Percentiles rank a stretch among this genome's conserved stretches.
Evolutionary conservation across 495 filamentous ascomycete genomes (phyloP).

Genomic region (Penicillium argentinense): DNA sequence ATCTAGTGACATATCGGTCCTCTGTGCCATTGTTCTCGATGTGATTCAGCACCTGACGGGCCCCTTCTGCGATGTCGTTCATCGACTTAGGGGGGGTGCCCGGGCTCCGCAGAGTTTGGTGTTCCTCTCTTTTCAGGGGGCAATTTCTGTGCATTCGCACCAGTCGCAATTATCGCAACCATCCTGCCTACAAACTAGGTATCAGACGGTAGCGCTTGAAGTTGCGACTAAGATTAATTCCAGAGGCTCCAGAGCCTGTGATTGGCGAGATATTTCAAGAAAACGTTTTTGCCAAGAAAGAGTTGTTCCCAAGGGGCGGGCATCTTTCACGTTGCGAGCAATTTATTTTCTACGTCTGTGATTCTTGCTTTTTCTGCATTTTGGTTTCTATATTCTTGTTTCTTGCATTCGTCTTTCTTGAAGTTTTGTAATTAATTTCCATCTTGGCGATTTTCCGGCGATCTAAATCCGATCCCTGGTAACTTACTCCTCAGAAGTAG

Average conservation of each 20-base stretch:
- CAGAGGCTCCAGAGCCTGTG: conserved; percentile 3
- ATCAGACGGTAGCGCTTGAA: conserved; percentile 14
- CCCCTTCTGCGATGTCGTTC: conserved; percentile 12
- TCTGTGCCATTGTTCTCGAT: conserved; percentile 16
- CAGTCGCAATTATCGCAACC: conserved; percentile 10
- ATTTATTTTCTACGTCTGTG: no score
- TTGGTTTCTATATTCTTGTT: no score
- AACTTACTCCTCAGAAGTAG: no score
- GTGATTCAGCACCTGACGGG: conserved; percentile 8
- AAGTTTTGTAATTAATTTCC: no score
- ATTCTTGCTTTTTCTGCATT: no score
- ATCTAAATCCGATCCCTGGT: no score
- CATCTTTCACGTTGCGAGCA: no score
- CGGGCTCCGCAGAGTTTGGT: conserved; percentile 7
- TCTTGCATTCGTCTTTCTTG: no score
- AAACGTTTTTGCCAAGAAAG: no score
- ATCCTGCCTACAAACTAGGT: conserved; percentile 2
- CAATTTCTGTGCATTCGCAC: conserved; percentile 14
- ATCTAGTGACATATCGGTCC: conserved; percentile 16
- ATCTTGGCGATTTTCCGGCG: no score
- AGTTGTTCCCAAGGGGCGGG: no score
- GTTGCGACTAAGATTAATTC: conserved; percentile 15
- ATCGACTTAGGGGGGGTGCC: conserved; percentile 8
- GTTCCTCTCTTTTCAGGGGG: conserved; percentile 9
- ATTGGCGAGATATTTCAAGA: no score